Percentiles rank a stretch among this genome's conserved stretches.
Conservation (phyloP, 2,329 filamentous ascomycete species). For the Anthostomella pinea region DNA sequence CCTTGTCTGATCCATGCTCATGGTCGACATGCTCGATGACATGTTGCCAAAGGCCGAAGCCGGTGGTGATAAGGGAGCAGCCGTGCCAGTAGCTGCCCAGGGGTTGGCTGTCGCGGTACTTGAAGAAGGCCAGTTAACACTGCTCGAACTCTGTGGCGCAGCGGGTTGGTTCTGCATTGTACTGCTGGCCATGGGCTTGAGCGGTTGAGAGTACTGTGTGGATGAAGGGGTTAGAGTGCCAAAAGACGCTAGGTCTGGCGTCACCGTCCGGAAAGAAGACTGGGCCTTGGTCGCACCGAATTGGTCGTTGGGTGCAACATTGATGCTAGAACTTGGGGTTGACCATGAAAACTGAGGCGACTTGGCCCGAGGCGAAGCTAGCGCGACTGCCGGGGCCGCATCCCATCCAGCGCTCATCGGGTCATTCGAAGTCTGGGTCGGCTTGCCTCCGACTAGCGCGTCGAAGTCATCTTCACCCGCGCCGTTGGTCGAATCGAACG, state of each 20-base stretch:
- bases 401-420: slow-evolving; percentile 53
- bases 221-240: slow-evolving; percentile 54
- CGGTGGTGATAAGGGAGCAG: slow-evolving; percentile 32
- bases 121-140: slow-evolving; percentile 34
- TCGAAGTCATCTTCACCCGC: slow-evolving; percentile 76
- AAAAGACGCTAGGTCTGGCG: slow-evolving; percentile 56
- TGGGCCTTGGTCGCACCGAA: slow-evolving; percentile 36
- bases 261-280: slow-evolving; percentile 53
- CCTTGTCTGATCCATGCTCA: slow-evolving; percentile 46
- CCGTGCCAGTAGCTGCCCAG: slow-evolving; percentile 43
- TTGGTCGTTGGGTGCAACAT: slow-evolving; percentile 29
- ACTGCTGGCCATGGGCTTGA: slow-evolving; percentile 42
- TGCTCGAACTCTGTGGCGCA: slow-evolving; percentile 40
- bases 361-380: slow-evolving; percentile 33
- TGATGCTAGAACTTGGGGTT: slow-evolving; percentile 47
- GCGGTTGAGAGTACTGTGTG: slow-evolving; percentile 62
- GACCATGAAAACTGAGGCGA: slow-evolving; percentile 61
- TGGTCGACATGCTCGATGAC: slow-evolving; percentile 43
- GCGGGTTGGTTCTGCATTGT: slow-evolving; percentile 17
- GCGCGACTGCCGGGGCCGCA: slow-evolving; percentile 24
- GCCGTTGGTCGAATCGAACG: slow-evolving; percentile 50
- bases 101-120: slow-evolving; percentile 41
- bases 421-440: slow-evolving; percentile 36
- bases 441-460: slow-evolving; percentile 77
- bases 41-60: slow-evolving; percentile 37